Conservation (phyloP, 305 asterid species). For the Fraxinus sp. region DNA sequence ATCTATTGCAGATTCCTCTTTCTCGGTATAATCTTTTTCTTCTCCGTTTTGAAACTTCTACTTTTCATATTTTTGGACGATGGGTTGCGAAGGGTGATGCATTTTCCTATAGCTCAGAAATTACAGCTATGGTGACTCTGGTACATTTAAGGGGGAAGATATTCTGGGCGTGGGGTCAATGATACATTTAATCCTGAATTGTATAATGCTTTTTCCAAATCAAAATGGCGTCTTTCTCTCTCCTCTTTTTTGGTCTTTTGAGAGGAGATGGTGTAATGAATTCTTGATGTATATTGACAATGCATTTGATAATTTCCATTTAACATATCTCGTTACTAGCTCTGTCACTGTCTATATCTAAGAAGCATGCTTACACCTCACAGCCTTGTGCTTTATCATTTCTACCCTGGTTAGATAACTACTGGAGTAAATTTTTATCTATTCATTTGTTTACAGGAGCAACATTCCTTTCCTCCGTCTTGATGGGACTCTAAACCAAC, state of each 20-base stretch:
- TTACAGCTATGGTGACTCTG: background rate
- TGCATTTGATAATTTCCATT: background rate
- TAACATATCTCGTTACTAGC: conserved; percentile 12
- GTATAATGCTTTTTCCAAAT: background rate
- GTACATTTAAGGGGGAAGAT: background rate
- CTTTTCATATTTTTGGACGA: background rate
- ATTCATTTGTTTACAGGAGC: conserved; percentile 45
- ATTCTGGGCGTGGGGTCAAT: conserved; percentile 1
- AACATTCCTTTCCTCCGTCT: conserved; percentile 75
- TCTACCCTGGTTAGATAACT: conserved; percentile 14
- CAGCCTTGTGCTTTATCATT: conserved; percentile 1
- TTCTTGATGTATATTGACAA: background rate
- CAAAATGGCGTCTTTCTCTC: background rate
- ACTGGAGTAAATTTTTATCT: conserved; percentile 7
- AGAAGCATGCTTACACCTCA: conserved; percentile 16
- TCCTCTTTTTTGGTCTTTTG: background rate
- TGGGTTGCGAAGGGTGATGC: background rate
- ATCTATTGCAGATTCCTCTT: conserved; percentile 89
- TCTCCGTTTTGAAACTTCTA: conserved; percentile 8
- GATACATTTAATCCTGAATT: conserved; percentile 1
- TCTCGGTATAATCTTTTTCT: conserved; percentile 49
- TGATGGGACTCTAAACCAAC: conserved; percentile 94
- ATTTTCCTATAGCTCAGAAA: background rate
- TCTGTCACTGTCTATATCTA: background rate
- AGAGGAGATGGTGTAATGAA: conserved; percentile 3